phyloP scores from a whole-genome alignment of 306 rosid genomes.

The Citrullus mucosospermus region DNA sequence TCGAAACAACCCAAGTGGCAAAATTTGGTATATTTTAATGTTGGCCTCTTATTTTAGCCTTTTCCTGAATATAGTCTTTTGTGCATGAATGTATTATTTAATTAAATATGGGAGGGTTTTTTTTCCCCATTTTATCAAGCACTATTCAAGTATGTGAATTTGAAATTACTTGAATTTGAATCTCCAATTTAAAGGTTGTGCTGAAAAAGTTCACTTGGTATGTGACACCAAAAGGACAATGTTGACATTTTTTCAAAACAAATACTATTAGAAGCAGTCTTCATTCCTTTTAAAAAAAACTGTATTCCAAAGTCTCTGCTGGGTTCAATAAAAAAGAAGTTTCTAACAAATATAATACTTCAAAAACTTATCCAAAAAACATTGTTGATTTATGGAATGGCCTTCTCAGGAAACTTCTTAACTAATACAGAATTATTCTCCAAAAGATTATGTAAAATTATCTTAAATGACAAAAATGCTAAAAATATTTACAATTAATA shows the following conservation, averaged over 20 bases:
- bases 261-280: too few relatives aligned
- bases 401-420: not conserved
- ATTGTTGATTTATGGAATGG: not conserved
- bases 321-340: not conserved
- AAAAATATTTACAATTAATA: too few relatives aligned
- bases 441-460: too few relatives aligned
- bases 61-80: not conserved
- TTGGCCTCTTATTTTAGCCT: not conserved
- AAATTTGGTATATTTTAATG: not conserved
- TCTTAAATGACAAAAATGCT: too few relatives aligned
- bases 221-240: not conserved
- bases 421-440: too few relatives aligned
- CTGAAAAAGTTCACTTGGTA: not conserved
- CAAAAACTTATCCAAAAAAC: not conserved
- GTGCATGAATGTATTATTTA: too few relatives aligned
- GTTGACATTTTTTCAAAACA: too few relatives aligned
- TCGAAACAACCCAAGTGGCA: too few relatives aligned
- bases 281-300: not conserved
- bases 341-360: not conserved
- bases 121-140: too few relatives aligned
- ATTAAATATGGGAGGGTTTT: too few relatives aligned
- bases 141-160: too few relatives aligned
- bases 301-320: not conserved
- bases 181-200: not conserved
- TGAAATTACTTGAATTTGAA: too few relatives aligned